These are phyloP conservation scores for Tripidium arundinaceum DNA, from an alignment of 202 grass and related monocot species.

Conservation along the genomic window DNA sequence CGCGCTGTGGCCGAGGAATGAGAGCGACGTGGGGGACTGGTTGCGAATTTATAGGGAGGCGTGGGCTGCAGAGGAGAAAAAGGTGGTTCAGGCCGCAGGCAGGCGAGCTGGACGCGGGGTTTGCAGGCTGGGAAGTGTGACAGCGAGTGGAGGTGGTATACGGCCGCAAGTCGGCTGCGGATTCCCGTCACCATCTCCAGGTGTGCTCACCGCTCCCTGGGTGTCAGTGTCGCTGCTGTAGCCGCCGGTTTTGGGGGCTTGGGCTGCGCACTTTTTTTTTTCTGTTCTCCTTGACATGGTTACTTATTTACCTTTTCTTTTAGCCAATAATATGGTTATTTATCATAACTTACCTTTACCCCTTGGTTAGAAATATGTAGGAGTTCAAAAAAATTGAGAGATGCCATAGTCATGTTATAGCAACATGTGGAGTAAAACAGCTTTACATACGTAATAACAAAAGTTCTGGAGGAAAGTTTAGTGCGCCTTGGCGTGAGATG, in stretches of 20 bases:
- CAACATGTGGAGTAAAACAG: too few species aligned
- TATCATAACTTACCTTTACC: neutral
- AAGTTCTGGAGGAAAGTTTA: too few species aligned
- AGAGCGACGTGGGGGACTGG: neutral
- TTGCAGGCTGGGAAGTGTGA: neutral
- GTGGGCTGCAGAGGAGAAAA: constrained; percentile 5
- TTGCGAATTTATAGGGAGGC: constrained; percentile 42
- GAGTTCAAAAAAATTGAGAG: neutral
- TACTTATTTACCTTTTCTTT: neutral
- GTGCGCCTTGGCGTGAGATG: accelerated
- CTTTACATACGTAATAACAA: neutral
- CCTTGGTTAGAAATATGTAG: neutral
- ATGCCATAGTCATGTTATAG: neutral
- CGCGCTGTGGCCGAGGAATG: neutral
- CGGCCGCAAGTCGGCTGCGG: constrained; percentile 15
- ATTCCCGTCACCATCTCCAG: neutral
- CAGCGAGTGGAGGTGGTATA: neutral
- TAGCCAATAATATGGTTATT: neutral
- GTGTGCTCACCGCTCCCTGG: neutral
- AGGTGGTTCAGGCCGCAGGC: neutral
- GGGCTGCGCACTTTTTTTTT: neutral
- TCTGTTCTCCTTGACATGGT: neutral
- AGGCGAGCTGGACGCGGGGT: constrained; percentile 28
- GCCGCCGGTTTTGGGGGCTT: neutral
- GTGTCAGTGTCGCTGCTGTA: neutral